Evolutionary conservation across 106 monocot species (phyloP).

Genomic region (Apostasia ramifera): DNA sequence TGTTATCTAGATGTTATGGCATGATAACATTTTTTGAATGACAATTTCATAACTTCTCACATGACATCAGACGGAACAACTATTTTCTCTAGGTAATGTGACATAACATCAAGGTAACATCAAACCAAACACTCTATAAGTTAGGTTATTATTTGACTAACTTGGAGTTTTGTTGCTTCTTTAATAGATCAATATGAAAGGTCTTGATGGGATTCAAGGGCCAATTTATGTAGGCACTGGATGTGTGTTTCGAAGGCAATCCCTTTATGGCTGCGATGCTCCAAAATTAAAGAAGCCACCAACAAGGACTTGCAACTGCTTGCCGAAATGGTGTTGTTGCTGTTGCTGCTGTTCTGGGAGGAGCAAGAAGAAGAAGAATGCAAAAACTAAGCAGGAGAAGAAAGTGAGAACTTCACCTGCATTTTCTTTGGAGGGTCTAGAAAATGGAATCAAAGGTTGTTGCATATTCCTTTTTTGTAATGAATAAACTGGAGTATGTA

Average conservation of each 20-base stretch:
- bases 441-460: conserved; percentile 29
- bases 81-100: no score
- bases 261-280: conserved; percentile 73
- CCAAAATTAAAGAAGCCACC: conserved; percentile 77
- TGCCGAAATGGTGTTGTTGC: conserved; percentile 71
- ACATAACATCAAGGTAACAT: no score
- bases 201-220: conserved; percentile 31
- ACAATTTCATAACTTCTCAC: no score
- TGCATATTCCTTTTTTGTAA: not conserved
- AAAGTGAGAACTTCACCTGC: conserved; percentile 27
- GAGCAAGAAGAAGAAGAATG: conserved; percentile 24
- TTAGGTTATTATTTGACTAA: no score
- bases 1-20: no score
- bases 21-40: no score
- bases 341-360: conserved; percentile 32
- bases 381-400: conserved; percentile 16
- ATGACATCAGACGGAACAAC: no score
- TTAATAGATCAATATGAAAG: conserved; percentile 33
- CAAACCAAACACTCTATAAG: no score
- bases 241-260: conserved; percentile 21
- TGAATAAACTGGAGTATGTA: not conserved
- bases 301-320: conserved; percentile 75
- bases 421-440: conserved; percentile 29
- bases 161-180: not conserved
- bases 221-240: conserved; percentile 31